Conservation (phyloP, 441 rosid species). For the Pelargonium cotyledonis region DNA sequence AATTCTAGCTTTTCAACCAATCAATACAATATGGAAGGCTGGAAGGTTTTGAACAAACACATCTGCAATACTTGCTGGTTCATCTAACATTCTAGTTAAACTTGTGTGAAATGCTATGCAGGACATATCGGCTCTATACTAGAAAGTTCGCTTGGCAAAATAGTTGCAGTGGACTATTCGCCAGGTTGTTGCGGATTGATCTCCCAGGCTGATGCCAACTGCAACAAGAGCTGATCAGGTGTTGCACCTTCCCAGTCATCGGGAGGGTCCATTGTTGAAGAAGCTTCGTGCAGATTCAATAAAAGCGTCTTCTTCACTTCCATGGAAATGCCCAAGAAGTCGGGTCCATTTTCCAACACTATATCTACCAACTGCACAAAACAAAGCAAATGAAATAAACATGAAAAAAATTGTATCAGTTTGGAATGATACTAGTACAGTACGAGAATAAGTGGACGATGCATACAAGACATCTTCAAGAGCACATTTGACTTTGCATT, state of each 20-base stretch:
- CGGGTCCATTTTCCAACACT: slow-evolving; percentile 72
- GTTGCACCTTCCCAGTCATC: slow-evolving; percentile 93
- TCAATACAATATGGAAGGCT: too few relatives aligned
- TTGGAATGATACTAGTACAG: too few relatives aligned
- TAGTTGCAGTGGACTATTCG: slow-evolving; percentile 10
- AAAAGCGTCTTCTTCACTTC: slow-evolving; percentile 80
- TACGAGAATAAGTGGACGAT: slow-evolving; percentile 1
- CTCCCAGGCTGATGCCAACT: slow-evolving; percentile 85
- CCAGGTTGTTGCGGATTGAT: slow-evolving; percentile 56
- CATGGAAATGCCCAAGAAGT: slow-evolving; percentile 58
- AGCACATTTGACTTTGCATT: too few relatives aligned
- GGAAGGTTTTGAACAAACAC: too few relatives aligned
- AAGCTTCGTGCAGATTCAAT: slow-evolving; percentile 70
- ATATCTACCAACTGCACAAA: slow-evolving; percentile 62
- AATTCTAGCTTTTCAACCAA: too few relatives aligned
- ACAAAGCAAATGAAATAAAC: neutral
- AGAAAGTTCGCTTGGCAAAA: too few relatives aligned
- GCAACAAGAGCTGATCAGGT: slow-evolving; percentile 73
- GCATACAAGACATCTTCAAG: too few relatives aligned
- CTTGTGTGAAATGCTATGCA: too few relatives aligned
- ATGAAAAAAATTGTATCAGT: too few relatives aligned
- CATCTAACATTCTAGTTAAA: too few relatives aligned
- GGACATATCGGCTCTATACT: too few relatives aligned
- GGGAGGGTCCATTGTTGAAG: slow-evolving; percentile 60
- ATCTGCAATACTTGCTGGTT: too few relatives aligned